Conservation (phyloP, 495 filamentous ascomycete species). For the Daldinia grandis region DNA sequence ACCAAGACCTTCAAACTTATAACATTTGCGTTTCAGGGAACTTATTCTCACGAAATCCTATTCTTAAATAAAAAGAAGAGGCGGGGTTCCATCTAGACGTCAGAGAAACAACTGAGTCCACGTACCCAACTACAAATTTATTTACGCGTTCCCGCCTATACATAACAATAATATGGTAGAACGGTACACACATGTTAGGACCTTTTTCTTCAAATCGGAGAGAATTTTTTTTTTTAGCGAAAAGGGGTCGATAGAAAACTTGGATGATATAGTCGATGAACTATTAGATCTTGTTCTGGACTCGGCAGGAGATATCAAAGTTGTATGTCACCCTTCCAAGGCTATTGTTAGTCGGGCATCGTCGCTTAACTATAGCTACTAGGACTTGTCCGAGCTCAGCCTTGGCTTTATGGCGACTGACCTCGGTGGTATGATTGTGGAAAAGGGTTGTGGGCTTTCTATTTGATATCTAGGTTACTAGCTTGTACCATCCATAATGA, state of each 20-base stretch:
- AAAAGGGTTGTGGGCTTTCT: not conserved
- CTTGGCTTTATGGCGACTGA: slow-evolving; percentile 13
- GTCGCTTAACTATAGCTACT: not conserved
- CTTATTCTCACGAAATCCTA: too few species aligned
- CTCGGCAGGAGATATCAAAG: not conserved
- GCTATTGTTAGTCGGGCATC: not conserved
- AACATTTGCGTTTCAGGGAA: too few species aligned
- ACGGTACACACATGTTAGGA: not conserved
- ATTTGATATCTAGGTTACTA: not conserved
- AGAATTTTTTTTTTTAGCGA: slow-evolving; percentile 15
- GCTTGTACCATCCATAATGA: not conserved
- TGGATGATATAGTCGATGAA: slow-evolving; percentile 10
- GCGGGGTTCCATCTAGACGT: too few species aligned
- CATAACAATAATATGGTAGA: not conserved
- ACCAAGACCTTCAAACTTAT: too few species aligned
- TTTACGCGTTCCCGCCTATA: not conserved
- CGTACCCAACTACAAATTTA: not conserved
- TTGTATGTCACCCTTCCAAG: slow-evolving; percentile 7
- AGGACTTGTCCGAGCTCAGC: slow-evolving; percentile 1
- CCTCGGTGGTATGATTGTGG: slow-evolving; percentile 13
- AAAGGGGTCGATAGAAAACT: slow-evolving; percentile 12
- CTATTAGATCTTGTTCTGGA: slow-evolving; percentile 5
- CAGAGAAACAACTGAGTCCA: too few species aligned
- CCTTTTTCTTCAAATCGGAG: not conserved
- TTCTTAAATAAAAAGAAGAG: too few species aligned